Evolutionary conservation across 2,329 filamentous ascomycete species (phyloP).

Genomic region (Colletotrichum melonis): DNA sequence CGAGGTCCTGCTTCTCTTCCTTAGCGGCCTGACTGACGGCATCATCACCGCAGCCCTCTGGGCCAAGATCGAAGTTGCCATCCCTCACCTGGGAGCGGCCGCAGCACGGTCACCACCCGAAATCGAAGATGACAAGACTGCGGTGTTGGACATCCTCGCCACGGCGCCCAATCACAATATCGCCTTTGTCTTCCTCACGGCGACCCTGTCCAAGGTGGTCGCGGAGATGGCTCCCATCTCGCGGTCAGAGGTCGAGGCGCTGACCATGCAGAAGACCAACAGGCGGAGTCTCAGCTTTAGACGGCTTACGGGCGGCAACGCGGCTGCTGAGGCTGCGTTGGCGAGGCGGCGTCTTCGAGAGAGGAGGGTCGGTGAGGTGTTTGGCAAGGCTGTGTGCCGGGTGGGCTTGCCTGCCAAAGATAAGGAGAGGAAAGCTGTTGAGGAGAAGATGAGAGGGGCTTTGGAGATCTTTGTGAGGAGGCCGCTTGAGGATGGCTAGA

Average conservation of each 20-base stretch:
- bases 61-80: conserved; percentile 72
- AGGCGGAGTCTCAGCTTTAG: conserved; percentile 60
- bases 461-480: conserved; percentile 73
- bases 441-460: conserved; percentile 73
- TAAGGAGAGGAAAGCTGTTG: conserved; percentile 68
- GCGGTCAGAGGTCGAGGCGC: conserved; percentile 48
- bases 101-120: conserved; percentile 33
- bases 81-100: conserved; percentile 55
- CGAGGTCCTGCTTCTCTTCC: conserved; percentile 79
- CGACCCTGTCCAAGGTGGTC: conserved; percentile 72
- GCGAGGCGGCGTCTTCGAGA: conserved; percentile 69
- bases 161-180: conserved; percentile 84
- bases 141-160: conserved; percentile 79
- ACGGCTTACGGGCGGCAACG: conserved; percentile 43
- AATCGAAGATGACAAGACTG: conserved; percentile 58
- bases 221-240: conserved; percentile 58
- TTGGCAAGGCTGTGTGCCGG: conserved; percentile 73
- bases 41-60: conserved; percentile 79
- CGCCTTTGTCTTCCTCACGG: conserved; percentile 87
- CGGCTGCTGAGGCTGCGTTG: conserved; percentile 41
- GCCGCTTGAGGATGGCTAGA: conserved; percentile 29
- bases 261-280: conserved; percentile 41
- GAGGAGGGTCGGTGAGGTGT: conserved; percentile 71
- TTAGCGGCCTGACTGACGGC: conserved; percentile 81
- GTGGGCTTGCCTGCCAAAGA: conserved; percentile 49